A percentile compares a stretch with the other conserved stretches of the same genome.
phyloP scores from a whole-genome alignment of 1,139 yeast species.

The Lodderomyces metapsilosis region DNA sequence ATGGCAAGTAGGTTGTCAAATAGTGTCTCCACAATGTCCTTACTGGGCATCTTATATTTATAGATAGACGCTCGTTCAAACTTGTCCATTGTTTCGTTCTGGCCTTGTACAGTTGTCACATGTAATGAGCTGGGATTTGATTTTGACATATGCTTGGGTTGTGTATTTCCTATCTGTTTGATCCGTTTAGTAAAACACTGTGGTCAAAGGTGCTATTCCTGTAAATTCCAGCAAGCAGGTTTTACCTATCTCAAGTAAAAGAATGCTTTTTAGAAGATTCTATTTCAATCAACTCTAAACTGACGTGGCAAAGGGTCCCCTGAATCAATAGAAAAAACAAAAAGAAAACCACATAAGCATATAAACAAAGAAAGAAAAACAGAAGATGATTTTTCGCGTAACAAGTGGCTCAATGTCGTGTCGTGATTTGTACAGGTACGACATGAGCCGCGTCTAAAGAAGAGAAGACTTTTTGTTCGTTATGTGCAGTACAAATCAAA shows the following conservation, averaged over 20 bases:
- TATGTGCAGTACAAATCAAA: no score
- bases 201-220: no score
- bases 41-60: slow-evolving; percentile 35
- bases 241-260: no score
- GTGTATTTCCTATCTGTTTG: neutral
- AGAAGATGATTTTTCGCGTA: no score
- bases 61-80: slow-evolving; percentile 32
- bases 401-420: no score
- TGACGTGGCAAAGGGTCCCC: no score
- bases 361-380: neutral
- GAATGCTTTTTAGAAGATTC: no score
- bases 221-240: no score
- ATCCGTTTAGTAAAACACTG: no score
- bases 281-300: no score
- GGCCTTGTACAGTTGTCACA: slow-evolving; percentile 11
- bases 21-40: slow-evolving; percentile 36
- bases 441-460: neutral
- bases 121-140: slow-evolving; percentile 12
- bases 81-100: slow-evolving; percentile 27
- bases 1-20: slow-evolving; percentile 40
- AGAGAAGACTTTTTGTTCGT: no score
- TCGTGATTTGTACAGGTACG: neutral
- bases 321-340: no score
- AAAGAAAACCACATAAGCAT: neutral
- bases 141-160: neutral